These are phyloP conservation scores for Climacium dendroides DNA, from an alignment of 225 moss, liverwort and hornwort genomes.

Conservation along the genomic window DNA sequence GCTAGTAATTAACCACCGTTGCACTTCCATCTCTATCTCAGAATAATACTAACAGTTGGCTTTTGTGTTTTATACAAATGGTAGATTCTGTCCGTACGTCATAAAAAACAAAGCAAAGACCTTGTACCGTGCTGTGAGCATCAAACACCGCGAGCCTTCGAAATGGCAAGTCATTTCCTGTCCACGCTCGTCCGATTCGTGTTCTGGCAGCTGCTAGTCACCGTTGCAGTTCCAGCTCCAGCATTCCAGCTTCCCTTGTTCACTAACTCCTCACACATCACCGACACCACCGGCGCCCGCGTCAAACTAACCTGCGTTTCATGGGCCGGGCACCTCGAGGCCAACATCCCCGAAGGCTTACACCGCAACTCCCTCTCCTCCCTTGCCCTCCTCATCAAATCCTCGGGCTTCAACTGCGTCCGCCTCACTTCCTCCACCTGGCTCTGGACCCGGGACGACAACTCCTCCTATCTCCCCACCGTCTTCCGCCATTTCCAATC, in stretches of 20 bases:
- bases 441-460: constrained; percentile 3
- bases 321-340: background rate
- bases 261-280: background rate
- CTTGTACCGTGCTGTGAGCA: background rate
- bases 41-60: background rate
- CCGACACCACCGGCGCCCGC: background rate
- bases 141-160: background rate
- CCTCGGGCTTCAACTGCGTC: constrained; percentile 25
- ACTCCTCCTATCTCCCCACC: background rate
- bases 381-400: background rate
- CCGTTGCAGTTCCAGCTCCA: background rate
- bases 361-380: background rate
- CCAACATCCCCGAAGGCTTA: background rate
- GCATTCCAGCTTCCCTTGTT: background rate
- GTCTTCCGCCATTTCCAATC: background rate
- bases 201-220: background rate
- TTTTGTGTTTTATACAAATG: no score
- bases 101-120: background rate
- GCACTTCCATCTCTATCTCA: background rate
- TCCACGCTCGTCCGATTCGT: background rate
- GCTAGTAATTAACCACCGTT: no score
- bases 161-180: background rate
- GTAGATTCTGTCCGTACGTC: background rate
- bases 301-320: background rate
- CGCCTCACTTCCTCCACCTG: constrained; percentile 34